Percentiles rank a stretch among this genome's conserved stretches.
phyloP scores from a whole-genome alignment of 2,329 filamentous ascomycete genomes.

The Pestalotiopsis sp. region DNA sequence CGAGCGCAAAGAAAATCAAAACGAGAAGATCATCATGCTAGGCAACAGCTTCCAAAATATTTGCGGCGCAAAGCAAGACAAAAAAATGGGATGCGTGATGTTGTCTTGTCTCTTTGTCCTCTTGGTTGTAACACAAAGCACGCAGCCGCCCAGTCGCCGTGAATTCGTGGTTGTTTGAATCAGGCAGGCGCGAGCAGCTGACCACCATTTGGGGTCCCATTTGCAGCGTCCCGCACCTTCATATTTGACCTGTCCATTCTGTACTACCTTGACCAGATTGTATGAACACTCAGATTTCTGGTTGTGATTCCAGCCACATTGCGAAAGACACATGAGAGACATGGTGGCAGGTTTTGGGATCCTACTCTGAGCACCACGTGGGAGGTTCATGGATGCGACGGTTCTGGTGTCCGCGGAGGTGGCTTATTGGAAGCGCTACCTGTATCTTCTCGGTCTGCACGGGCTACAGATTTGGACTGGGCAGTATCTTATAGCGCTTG shows the following conservation, averaged over 20 bases:
- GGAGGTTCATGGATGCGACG: no score
- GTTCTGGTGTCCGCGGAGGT: no score
- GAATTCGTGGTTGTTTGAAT: neutral
- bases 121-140: neutral
- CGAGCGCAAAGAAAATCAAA: neutral
- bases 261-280: no score
- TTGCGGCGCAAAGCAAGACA: neutral
- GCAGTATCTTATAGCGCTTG: no score
- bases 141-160: neutral
- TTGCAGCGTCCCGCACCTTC: neutral
- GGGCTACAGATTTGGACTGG: no score
- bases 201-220: neutral
- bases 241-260: neutral
- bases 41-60: neutral
- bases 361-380: neutral
- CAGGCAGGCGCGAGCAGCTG: constrained; percentile 8
- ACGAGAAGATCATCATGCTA: neutral
- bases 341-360: neutral
- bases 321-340: neutral
- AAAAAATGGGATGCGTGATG: neutral
- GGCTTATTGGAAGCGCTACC: no score
- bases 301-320: neutral
- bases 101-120: neutral
- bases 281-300: neutral
- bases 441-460: no score